Conservation (phyloP, 495 filamentous ascomycete species). For the Podospora fimiseda region DNA sequence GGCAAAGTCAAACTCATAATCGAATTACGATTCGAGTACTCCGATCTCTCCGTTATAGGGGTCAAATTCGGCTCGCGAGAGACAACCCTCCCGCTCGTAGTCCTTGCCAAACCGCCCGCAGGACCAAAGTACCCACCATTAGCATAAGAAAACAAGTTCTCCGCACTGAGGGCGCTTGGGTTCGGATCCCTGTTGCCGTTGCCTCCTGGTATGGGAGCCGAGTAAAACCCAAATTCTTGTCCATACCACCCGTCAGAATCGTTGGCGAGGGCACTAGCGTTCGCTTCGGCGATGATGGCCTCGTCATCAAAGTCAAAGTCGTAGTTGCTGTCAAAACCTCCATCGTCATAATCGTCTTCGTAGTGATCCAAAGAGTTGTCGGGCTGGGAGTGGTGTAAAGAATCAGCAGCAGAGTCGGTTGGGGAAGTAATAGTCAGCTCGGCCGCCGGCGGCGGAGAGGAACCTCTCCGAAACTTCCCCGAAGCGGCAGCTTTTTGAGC, state of each 20-base stretch:
- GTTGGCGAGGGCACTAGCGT: slow-evolving; percentile 85
- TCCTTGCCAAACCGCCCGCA: slow-evolving; percentile 54
- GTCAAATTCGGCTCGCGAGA: slow-evolving; percentile 86
- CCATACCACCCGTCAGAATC: slow-evolving; percentile 93
- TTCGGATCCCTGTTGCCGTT: slow-evolving; percentile 5
- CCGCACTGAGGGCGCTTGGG: slow-evolving; percentile 29
- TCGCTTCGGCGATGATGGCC: slow-evolving; percentile 87
- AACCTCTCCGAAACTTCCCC: slow-evolving; percentile 58
- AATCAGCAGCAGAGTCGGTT: slow-evolving; percentile 32
- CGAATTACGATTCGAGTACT: slow-evolving; percentile 91
- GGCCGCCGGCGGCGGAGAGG: slow-evolving; percentile 45
- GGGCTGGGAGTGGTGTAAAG: slow-evolving; percentile 18
- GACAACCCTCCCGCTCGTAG: slow-evolving; percentile 59
- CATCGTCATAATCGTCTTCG: slow-evolving; percentile 35
- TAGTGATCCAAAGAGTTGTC: slow-evolving; percentile 33
- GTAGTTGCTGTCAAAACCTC: slow-evolving; percentile 40
- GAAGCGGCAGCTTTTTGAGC: slow-evolving; percentile 66
- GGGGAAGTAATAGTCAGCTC: slow-evolving; percentile 42
- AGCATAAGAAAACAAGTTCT: slow-evolving; percentile 50
- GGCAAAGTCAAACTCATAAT: slow-evolving; percentile 67
- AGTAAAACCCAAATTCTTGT: slow-evolving; percentile 97
- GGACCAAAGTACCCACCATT: slow-evolving; percentile 91
- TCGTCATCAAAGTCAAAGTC: slow-evolving; percentile 70
- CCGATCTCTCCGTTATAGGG: slow-evolving; percentile 91
- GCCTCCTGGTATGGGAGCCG: slow-evolving; percentile 46